Evolutionary conservation across 768 basidiomycete genomes (phyloP).

Genomic region (Coprinopsis marcescibilis): DNA sequence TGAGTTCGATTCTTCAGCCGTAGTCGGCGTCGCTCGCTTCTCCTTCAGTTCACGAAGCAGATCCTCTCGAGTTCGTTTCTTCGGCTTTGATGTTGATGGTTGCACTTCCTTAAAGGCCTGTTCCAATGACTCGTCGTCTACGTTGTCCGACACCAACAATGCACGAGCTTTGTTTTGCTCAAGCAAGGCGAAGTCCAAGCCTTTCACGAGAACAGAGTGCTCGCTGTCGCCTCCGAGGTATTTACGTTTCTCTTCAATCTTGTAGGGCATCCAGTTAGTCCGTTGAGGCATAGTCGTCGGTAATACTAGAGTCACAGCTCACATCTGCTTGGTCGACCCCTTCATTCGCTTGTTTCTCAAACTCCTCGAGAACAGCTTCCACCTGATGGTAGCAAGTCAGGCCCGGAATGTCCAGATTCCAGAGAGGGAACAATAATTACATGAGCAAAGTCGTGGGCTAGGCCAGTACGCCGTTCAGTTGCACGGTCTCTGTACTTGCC

Average conservation of each 20-base stretch:
- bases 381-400: constrained; percentile 47
- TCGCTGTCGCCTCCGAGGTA: constrained; percentile 83
- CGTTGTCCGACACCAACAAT: constrained; percentile 35
- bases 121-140: constrained; percentile 81
- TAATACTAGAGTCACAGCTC: constrained; percentile 19
- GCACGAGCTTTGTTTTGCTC: constrained; percentile 76
- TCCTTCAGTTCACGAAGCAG: constrained; percentile 68
- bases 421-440: constrained; percentile 26
- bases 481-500: constrained; percentile 70
- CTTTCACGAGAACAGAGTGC: constrained; percentile 85
- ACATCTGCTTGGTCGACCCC: constrained; percentile 56
- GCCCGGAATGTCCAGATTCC: not conserved
- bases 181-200: constrained; percentile 81
- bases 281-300: not conserved
- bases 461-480: constrained; percentile 61
- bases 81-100: constrained; percentile 34
- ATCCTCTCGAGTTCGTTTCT: constrained; percentile 77
- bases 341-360: constrained; percentile 58
- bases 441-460: constrained; percentile 68
- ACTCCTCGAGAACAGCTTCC: constrained; percentile 77
- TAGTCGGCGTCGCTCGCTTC: constrained; percentile 34
- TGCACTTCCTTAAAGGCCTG: constrained; percentile 56
- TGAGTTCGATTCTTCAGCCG: constrained; percentile 11
- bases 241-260: constrained; percentile 70
- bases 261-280: constrained; percentile 2